phyloP scores from a whole-genome alignment of 805 yeast genomes.

The Barnettozyma californica region DNA sequence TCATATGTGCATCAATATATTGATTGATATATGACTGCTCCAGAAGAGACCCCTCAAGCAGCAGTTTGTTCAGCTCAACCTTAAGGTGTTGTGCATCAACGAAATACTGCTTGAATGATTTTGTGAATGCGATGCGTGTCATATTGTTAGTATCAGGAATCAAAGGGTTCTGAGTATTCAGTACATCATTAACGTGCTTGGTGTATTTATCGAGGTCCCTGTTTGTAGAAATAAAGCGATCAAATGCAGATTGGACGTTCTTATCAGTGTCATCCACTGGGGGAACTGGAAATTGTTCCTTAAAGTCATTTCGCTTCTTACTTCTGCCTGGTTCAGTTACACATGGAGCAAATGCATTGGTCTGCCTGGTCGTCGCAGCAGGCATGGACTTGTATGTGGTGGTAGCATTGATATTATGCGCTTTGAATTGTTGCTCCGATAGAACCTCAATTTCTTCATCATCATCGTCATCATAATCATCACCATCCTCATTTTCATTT shows the following conservation, averaged over 20 bases:
- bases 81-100: not conserved
- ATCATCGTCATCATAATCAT: conserved; percentile 3
- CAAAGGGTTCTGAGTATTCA: not conserved
- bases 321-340: too few species aligned
- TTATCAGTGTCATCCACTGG: not conserved
- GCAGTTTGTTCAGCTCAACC: not conserved
- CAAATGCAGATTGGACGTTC: not conserved
- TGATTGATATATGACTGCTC: not conserved
- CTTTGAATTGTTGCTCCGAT: not conserved
- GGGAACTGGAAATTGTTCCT: too few species aligned
- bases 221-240: not conserved
- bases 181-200: not conserved
- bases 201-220: not conserved
- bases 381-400: not conserved
- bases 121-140: not conserved
- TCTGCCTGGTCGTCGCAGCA: not conserved
- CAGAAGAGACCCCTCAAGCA: not conserved
- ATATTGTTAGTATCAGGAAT: not conserved
- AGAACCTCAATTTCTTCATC: conserved; percentile 4
- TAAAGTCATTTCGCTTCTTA: not conserved
- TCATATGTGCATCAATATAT: not conserved
- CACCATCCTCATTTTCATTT: not conserved
- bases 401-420: not conserved
- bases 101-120: not conserved
- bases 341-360: too few species aligned